Evolutionary conservation across 2,329 filamentous ascomycete genomes (phyloP).

Genomic region (Aureobasidium vineae): DNA sequence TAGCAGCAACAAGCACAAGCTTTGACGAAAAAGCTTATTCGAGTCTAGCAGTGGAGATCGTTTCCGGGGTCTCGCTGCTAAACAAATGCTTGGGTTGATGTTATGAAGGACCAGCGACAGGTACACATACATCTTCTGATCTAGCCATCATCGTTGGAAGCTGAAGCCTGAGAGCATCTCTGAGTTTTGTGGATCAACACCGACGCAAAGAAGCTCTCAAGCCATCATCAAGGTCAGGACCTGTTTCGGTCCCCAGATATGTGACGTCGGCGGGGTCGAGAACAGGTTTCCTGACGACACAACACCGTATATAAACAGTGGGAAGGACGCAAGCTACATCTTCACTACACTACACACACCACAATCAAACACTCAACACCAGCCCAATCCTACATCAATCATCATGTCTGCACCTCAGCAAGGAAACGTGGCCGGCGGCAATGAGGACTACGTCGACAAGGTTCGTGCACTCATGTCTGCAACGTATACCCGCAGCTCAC

Average conservation of each 20-base stretch:
- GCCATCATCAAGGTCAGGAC: background rate
- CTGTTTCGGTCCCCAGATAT: background rate
- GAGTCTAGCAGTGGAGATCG: background rate
- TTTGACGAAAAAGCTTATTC: conserved; percentile 9
- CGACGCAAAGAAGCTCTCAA: background rate
- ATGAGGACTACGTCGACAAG: conserved; percentile 37
- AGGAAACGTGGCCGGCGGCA: conserved; percentile 14
- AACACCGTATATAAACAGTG: conserved; percentile 2
- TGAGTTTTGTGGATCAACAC: background rate
- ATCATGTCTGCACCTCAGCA: conserved; percentile 26
- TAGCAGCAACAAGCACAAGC: background rate
- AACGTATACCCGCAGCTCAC: background rate
- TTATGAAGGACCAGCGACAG: background rate
- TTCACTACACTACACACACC: background rate
- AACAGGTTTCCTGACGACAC: background rate
- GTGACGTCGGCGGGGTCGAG: conserved; percentile 5
- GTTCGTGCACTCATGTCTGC: conserved; percentile 20
- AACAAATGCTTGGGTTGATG: background rate
- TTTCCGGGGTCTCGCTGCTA: background rate
- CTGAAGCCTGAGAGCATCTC: background rate
- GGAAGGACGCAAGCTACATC: background rate
- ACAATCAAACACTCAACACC: conserved; percentile 17
- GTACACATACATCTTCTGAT: background rate
- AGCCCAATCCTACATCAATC: background rate
- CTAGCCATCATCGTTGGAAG: background rate